Conservation (phyloP, 306 rosid genomes). For the Malus asiatica region DNA sequence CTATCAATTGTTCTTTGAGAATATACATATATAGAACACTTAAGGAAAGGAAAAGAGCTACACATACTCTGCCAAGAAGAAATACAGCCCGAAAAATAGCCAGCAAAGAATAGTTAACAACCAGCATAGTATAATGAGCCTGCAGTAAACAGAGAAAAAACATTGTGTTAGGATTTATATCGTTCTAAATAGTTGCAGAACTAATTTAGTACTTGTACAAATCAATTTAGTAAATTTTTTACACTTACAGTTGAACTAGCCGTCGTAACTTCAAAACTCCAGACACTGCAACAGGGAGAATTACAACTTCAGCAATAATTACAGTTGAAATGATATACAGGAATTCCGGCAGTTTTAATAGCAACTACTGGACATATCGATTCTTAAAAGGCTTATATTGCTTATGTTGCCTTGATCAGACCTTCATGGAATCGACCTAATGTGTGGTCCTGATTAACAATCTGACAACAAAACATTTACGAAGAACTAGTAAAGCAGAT, state of each 20-base stretch:
- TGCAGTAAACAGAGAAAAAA: conserved; percentile 15
- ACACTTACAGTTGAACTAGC: conserved; percentile 44
- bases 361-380: too few species aligned
- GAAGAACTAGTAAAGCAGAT: not conserved
- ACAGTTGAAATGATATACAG: not conserved
- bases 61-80: conserved; percentile 51
- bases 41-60: not conserved
- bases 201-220: not conserved
- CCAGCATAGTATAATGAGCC: conserved; percentile 61
- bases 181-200: not conserved
- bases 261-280: conserved; percentile 40
- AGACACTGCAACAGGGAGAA: conserved; percentile 34
- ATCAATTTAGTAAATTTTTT: not conserved
- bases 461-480: not conserved
- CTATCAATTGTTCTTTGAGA: not conserved
- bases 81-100: conserved; percentile 59
- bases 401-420: not conserved
- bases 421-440: not conserved
- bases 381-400: too few species aligned
- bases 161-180: not conserved
- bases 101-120: conserved; percentile 51
- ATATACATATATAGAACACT: not conserved
- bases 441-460: not conserved
- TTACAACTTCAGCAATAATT: conserved; percentile 16
- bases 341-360: not conserved